These are phyloP conservation scores for Clonostachys sp. DNA, from an alignment of 2,329 filamentous ascomycete genomes.

Conservation along the genomic window DNA sequence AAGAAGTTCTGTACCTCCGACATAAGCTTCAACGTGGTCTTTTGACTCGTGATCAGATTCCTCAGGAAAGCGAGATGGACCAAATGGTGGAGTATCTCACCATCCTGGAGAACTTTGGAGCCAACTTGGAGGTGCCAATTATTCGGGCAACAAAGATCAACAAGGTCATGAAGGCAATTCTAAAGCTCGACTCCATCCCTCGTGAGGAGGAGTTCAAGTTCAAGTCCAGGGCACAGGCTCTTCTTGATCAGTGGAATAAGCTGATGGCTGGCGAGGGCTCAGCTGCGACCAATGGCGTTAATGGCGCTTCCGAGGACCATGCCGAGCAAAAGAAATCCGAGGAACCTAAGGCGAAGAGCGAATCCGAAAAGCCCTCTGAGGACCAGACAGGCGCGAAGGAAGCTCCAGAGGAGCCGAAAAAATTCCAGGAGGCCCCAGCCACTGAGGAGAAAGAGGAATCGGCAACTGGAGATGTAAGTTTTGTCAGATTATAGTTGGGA, in stretches of 20 bases:
- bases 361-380: conserved; percentile 12
- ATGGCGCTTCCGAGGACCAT: conserved; percentile 31
- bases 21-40: conserved; percentile 96
- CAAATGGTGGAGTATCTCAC: conserved; percentile 72
- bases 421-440: conserved; percentile 3
- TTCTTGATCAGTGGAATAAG: conserved; percentile 88
- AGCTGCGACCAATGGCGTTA: conserved; percentile 39
- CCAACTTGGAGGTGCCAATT: conserved; percentile 66
- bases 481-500: too few relatives aligned
- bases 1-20: conserved; percentile 84
- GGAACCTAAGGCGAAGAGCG: conserved; percentile 23
- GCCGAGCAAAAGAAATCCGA: conserved; percentile 35
- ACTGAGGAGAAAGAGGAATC: neutral
- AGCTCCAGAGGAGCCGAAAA: neutral
- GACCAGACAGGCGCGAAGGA: conserved; percentile 6
- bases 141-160: conserved; percentile 95
- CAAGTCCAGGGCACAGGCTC: conserved; percentile 72
- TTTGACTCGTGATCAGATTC: conserved; percentile 74
- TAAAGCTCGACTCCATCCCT: conserved; percentile 82
- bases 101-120: conserved; percentile 68
- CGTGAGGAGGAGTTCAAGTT: conserved; percentile 87
- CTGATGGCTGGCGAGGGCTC: conserved; percentile 60
- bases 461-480: neutral
- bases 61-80: conserved; percentile 82
- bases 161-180: conserved; percentile 92